phyloP scores from a whole-genome alignment of 805 yeast genomes.

The Spencermartinsiella europaea region DNA sequence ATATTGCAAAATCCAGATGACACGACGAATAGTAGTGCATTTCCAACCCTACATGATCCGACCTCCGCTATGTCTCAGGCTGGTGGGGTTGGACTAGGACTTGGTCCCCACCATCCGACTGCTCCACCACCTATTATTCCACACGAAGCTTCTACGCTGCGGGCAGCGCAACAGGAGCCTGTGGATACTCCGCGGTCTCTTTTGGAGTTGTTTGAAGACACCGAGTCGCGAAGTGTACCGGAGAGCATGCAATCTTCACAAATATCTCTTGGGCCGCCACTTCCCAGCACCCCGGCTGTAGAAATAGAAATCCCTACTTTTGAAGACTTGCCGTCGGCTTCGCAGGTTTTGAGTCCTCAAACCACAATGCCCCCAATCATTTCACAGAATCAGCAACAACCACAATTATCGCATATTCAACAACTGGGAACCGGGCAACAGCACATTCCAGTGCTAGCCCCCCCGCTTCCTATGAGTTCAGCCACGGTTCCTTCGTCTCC shows the following conservation, averaged over 20 bases:
- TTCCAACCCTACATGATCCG: not conserved
- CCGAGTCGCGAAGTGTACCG: conserved; percentile 4
- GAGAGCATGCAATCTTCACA: not conserved
- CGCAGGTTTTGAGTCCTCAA: conserved; percentile 4
- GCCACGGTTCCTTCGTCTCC: not conserved
- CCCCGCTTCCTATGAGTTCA: not conserved
- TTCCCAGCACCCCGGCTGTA: conserved; percentile 17
- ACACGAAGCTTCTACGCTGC: not conserved
- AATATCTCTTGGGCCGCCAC: conserved; percentile 1
- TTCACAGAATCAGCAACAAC: not conserved
- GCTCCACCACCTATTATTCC: not conserved
- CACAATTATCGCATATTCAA: not conserved
- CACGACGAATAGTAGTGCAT: not conserved
- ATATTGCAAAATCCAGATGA: not conserved
- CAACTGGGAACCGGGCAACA: not conserved
- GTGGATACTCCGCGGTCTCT: conserved; percentile 66
- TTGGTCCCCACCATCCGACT: not conserved
- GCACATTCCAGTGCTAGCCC: not conserved
- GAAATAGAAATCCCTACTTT: conserved; percentile 28
- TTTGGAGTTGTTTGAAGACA: conserved; percentile 61
- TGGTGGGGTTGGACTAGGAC: not conserved
- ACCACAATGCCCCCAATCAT: not conserved
- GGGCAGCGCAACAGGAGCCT: not conserved
- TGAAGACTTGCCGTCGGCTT: conserved; percentile 22
- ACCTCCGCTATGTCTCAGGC: not conserved